Conservation (phyloP, 2,329 filamentous ascomycete species). For the Ophiostoma pallidulum region DNA sequence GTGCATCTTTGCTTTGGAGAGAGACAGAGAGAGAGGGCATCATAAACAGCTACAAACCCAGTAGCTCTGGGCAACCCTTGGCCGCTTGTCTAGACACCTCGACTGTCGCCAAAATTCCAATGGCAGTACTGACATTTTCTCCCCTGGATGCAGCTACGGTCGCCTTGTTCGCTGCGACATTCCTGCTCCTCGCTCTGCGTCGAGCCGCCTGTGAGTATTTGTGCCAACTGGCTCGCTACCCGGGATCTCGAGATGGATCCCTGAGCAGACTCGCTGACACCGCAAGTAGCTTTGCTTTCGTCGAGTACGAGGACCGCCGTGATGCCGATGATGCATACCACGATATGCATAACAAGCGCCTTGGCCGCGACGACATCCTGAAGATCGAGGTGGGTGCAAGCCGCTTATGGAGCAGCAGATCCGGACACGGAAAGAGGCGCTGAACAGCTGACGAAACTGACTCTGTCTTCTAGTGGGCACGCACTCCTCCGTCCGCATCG, state of each 20-base stretch:
- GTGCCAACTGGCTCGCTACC: neutral
- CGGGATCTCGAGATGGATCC: too few relatives aligned
- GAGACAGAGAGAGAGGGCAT: too few relatives aligned
- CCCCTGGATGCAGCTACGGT: constrained; percentile 64
- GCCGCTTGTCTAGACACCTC: too few relatives aligned
- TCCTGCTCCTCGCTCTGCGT: constrained; percentile 85
- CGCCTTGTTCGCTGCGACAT: constrained; percentile 98
- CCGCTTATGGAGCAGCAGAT: too few relatives aligned
- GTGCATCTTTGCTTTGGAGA: too few relatives aligned
- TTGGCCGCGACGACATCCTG: constrained; percentile 86
- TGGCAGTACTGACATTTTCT: constrained; percentile 40
- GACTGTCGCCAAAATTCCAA: too few relatives aligned
- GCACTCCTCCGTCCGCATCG: constrained; percentile 92
- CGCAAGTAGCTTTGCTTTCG: constrained; percentile 72
- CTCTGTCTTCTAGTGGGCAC: constrained; percentile 67
- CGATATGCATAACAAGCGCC: constrained; percentile 99
- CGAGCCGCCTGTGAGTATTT: constrained; percentile 79
- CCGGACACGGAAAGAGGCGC: too few relatives aligned
- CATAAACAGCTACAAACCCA: too few relatives aligned
- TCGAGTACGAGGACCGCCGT: constrained; percentile 96
- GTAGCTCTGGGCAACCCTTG: too few relatives aligned
- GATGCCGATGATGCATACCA: constrained; percentile 98
- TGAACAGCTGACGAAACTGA: too few relatives aligned
- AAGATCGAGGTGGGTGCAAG: constrained; percentile 91
- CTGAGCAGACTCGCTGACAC: neutral